Conservation (phyloP, 805 yeast genomes). For the Brettanomyces bruxellensis region DNA sequence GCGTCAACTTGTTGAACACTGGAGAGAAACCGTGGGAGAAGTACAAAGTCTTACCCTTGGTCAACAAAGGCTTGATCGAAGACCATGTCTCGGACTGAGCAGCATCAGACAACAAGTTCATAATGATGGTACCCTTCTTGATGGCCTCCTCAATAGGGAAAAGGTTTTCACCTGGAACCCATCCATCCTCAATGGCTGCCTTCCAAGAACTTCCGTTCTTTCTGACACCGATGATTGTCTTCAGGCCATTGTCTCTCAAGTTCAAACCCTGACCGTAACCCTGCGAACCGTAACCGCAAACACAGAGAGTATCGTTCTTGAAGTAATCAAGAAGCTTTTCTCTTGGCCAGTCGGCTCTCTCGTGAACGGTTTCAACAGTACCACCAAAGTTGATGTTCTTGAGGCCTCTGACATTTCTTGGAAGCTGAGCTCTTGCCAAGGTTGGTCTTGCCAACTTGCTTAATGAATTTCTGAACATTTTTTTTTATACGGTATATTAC, state of each 20-base stretch:
- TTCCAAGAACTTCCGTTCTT: slow-evolving; percentile 99
- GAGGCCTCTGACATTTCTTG: slow-evolving; percentile 74
- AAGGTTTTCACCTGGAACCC: slow-evolving; percentile 99
- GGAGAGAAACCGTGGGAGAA: slow-evolving; percentile 99
- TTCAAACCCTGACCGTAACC: slow-evolving; percentile 99
- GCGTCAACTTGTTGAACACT: slow-evolving; percentile 94
- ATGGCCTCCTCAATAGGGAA: slow-evolving; percentile 94
- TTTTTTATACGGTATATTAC: neutral
- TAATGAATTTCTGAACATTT: slow-evolving; percentile 14
- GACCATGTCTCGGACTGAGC: slow-evolving; percentile 99
- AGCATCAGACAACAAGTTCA: slow-evolving; percentile 98
- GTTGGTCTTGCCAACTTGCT: slow-evolving; percentile 33
- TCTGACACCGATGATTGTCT: slow-evolving; percentile 97
- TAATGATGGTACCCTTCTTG: slow-evolving; percentile 81
- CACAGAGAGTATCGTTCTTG: slow-evolving; percentile 95
- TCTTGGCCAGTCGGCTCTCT: slow-evolving; percentile 99
- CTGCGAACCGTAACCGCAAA: slow-evolving; percentile 99
- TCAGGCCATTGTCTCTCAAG: slow-evolving; percentile 97
- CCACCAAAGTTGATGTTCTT: slow-evolving; percentile 97
- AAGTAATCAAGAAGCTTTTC: slow-evolving; percentile 93
- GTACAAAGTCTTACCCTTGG: slow-evolving; percentile 96
- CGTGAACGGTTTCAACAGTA: slow-evolving; percentile 90
- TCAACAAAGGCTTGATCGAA: slow-evolving; percentile 76
- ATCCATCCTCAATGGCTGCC: slow-evolving; percentile 98
- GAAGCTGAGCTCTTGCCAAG: slow-evolving; percentile 29